A percentile compares a stretch with the other conserved stretches of the same genome.
Conservation (phyloP, 805 yeast species). For the Vanderwaltozyma yarrowii region DNA sequence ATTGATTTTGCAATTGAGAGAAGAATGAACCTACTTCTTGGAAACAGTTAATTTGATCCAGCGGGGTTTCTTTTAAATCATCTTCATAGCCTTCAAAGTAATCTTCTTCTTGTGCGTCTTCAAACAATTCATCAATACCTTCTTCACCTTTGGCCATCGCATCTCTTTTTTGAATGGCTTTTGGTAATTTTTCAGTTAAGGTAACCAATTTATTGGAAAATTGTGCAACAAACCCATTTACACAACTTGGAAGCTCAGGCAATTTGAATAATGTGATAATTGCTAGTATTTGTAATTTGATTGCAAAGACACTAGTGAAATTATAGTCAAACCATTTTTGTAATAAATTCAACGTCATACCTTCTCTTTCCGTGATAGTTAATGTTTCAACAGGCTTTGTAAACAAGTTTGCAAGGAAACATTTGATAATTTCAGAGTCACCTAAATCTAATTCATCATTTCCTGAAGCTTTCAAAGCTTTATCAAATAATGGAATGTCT, state of each 20-base stretch:
- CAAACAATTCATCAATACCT: constrained; percentile 22
- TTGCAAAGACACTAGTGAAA: constrained; percentile 62
- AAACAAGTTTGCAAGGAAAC: constrained; percentile 51
- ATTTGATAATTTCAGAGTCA: constrained; percentile 43
- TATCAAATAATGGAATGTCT: constrained; percentile 23
- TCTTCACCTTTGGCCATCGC: constrained; percentile 45
- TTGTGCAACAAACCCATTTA: constrained; percentile 34
- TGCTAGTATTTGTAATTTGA: constrained; percentile 64
- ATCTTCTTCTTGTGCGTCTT: constrained; percentile 31
- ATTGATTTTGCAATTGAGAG: constrained; percentile 35
- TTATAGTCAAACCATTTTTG: constrained; percentile 52
- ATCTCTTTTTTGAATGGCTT: constrained; percentile 58
- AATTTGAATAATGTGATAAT: constrained; percentile 41
- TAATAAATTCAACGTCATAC: constrained; percentile 41
- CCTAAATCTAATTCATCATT: constrained; percentile 30
- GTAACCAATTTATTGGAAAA: constrained; percentile 42
- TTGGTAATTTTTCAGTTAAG: constrained; percentile 54
- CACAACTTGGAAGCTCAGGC: constrained; percentile 32
- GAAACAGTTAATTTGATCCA: constrained; percentile 67
- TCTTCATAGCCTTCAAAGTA: constrained; percentile 56
- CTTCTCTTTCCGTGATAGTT: constrained; percentile 36
- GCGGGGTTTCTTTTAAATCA: constrained; percentile 65
- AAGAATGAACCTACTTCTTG: constrained; percentile 51
- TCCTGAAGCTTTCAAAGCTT: constrained; percentile 18
- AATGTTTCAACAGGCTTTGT: constrained; percentile 52